phyloP scores from a whole-genome alignment of 2,329 filamentous ascomycete genomes.

The Botryosphaeria dothidea region DNA sequence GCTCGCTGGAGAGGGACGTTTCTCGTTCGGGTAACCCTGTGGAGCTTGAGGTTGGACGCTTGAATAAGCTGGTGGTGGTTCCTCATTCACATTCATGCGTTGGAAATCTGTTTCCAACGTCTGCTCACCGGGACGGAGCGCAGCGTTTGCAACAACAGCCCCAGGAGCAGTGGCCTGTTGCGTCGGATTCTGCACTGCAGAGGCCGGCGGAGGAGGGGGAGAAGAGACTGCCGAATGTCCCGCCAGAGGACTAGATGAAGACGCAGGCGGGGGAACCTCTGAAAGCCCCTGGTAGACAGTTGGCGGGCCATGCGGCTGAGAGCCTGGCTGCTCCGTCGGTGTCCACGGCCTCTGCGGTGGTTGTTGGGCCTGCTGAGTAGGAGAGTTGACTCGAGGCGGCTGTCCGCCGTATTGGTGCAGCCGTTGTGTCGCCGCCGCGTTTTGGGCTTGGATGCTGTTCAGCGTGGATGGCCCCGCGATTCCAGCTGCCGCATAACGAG shows the following conservation, averaged over 20 bases:
- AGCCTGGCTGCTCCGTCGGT: conserved; percentile 85
- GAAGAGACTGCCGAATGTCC: conserved; percentile 24
- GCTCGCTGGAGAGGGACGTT: conserved; percentile 56
- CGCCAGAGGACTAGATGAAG: background rate
- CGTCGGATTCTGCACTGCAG: conserved; percentile 29
- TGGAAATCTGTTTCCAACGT: conserved; percentile 86
- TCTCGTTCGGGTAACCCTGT: conserved; percentile 74
- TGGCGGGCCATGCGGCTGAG: conserved; percentile 83
- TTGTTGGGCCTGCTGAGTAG: conserved; percentile 40
- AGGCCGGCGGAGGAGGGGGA: conserved; percentile 34
- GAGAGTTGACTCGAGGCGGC: conserved; percentile 48
- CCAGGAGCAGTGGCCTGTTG: conserved; percentile 41
- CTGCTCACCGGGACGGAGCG: conserved; percentile 43
- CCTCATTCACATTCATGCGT: conserved; percentile 75
- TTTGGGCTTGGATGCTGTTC: conserved; percentile 72
- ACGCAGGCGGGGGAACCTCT: conserved; percentile 55
- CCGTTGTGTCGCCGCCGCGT: conserved; percentile 78
- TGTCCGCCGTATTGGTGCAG: conserved; percentile 69
- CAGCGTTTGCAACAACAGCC: background rate
- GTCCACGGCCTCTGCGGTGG: conserved; percentile 77
- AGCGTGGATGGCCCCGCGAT: conserved; percentile 85
- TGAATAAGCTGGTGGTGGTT: conserved; percentile 93
- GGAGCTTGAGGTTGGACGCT: conserved; percentile 58
- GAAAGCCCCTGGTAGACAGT: conserved; percentile 87
- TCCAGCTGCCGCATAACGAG: conserved; percentile 85